Conservation (phyloP, 2,329 filamentous ascomycete species). For the Arthrobotrys entomopaga region DNA sequence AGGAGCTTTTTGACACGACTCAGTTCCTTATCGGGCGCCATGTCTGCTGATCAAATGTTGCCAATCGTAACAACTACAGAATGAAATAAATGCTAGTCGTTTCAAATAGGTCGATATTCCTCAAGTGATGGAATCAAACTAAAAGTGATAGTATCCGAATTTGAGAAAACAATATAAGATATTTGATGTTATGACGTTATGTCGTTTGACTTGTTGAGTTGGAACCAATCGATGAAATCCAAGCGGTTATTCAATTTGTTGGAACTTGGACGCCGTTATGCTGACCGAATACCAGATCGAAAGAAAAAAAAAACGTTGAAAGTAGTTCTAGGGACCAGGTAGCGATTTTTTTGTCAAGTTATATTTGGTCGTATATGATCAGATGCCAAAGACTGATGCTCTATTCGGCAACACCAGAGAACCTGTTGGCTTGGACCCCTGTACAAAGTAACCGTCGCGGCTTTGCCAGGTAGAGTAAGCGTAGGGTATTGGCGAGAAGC, state of each 20-base stretch:
- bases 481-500: conserved; percentile 23
- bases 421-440: conserved; percentile 31
- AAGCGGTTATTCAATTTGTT: not conserved
- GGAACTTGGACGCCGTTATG: not conserved
- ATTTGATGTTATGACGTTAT: not conserved
- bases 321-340: not conserved
- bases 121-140: not conserved
- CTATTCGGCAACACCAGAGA: conserved; percentile 35
- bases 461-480: conserved; percentile 47
- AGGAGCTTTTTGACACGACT: conserved; percentile 10
- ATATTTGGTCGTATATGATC: conserved; percentile 32
- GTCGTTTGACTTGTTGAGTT: not conserved
- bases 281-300: no score
- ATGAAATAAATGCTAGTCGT: not conserved
- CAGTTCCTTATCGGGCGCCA: conserved; percentile 13
- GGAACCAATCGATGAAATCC: not conserved
- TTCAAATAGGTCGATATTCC: not conserved
- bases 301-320: no score
- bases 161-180: not conserved
- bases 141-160: not conserved
- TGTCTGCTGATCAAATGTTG: conserved; percentile 3
- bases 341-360: conserved; percentile 14
- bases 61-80: not conserved
- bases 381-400: conserved; percentile 39
- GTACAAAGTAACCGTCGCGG: conserved; percentile 48